phyloP scores from a whole-genome alignment of 2,329 filamentous ascomycete species.

The Neoarthrinium moseri region DNA sequence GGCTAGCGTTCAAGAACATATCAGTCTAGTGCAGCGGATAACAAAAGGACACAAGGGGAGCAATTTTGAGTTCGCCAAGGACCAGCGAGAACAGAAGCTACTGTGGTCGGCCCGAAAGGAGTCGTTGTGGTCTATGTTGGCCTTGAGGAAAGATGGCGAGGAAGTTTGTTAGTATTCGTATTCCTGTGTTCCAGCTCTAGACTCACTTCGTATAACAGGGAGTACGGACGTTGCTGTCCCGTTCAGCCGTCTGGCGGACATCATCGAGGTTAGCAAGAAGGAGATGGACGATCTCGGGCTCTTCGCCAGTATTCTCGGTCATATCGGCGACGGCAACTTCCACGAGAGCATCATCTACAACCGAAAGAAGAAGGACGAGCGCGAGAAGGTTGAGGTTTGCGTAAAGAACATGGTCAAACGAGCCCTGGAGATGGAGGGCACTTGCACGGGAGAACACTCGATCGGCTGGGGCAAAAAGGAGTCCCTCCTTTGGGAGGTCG shows the following conservation, averaged over 20 bases:
- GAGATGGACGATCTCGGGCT: constrained; percentile 83
- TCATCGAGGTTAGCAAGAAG: constrained; percentile 81
- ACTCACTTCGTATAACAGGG: constrained; percentile 39
- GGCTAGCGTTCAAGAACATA: constrained; percentile 75
- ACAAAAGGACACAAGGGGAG: constrained; percentile 63
- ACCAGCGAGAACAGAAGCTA: constrained; percentile 68
- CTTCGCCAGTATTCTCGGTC: constrained; percentile 84
- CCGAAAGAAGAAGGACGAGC: constrained; percentile 65
- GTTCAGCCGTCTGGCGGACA: constrained; percentile 70
- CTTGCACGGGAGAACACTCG: constrained; percentile 86
- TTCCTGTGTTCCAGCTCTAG: not conserved
- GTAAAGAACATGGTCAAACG: constrained; percentile 88
- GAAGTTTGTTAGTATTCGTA: constrained; percentile 64
- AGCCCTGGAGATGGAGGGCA: constrained; percentile 93
- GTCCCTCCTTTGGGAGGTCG: constrained; percentile 75
- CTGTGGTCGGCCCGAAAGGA: constrained; percentile 82
- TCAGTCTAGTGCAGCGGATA: constrained; percentile 66
- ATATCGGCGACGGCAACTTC: constrained; percentile 94
- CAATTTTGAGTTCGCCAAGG: constrained; percentile 75
- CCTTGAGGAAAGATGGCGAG: constrained; percentile 62
- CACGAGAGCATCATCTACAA: constrained; percentile 92
- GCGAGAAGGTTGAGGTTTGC: constrained; percentile 73
- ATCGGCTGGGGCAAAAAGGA: constrained; percentile 86
- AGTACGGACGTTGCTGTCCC: constrained; percentile 84
- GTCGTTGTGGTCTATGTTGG: constrained; percentile 80